Conservation (phyloP, 139 green algal species). For the Trebouxia sp. region DNA sequence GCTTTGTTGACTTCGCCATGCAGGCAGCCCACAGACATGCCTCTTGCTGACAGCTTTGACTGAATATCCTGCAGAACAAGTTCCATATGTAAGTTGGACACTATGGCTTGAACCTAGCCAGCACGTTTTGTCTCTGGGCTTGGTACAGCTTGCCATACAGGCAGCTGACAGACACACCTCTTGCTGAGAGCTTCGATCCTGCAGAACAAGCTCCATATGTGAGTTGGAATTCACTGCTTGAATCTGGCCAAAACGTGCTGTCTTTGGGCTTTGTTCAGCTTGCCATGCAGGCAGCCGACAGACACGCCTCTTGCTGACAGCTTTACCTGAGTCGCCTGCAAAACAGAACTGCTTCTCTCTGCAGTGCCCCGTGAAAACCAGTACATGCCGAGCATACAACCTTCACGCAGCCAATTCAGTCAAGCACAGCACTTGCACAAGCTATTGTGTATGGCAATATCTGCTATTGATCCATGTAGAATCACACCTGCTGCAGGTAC, state of each 20-base stretch:
- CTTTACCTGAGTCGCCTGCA: constrained; percentile 81
- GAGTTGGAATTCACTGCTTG: no score
- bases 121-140: no score
- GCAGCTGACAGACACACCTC: no score
- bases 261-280: constrained; percentile 78
- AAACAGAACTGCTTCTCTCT: background rate
- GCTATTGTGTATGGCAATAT: no score
- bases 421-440: background rate
- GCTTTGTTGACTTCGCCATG: constrained; percentile 87
- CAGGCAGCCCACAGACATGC: constrained; percentile 74
- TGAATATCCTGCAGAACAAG: constrained; percentile 72
- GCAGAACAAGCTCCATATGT: no score
- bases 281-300: constrained; percentile 79
- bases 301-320: constrained; percentile 77
- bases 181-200: no score
- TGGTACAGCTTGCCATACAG: no score
- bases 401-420: background rate
- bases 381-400: no score
- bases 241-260: constrained; percentile 73
- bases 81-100: no score
- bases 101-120: no score
- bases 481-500: background rate
- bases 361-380: background rate
- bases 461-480: background rate
- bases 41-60: constrained; percentile 81